Percentiles rank a stretch among this genome's conserved stretches.
These are phyloP conservation scores for Naganishia antarctica DNA, from an alignment of 768 basidiomycete genomes.

Conservation along the genomic window DNA sequence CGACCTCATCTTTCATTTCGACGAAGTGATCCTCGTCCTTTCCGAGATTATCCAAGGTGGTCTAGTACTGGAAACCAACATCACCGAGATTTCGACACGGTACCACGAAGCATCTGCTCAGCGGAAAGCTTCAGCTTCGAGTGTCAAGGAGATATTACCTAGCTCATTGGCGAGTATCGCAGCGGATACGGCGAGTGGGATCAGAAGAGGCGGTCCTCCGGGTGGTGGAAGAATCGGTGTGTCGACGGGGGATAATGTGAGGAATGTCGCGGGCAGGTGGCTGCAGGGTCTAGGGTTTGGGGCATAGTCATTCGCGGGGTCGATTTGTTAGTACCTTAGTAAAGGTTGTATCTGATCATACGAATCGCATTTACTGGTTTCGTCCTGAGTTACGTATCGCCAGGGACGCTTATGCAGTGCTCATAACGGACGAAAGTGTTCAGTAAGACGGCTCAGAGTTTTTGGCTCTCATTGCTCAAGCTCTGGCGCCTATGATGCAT, in stretches of 20 bases:
- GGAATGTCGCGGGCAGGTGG: constrained; percentile 25
- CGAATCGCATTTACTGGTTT: no score
- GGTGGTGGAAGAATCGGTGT: constrained; percentile 23
- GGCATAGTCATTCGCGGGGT: neutral
- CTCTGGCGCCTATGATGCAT: no score
- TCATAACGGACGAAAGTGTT: no score
- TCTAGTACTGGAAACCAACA: constrained; percentile 79
- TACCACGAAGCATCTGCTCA: constrained; percentile 33
- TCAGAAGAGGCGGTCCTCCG: constrained; percentile 2
- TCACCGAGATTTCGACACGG: constrained; percentile 46
- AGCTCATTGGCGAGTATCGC: constrained; percentile 34
- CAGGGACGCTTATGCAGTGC: no score
- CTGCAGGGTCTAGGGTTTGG: constrained; percentile 27
- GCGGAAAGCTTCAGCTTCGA: constrained; percentile 19
- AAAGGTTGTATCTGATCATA: neutral
- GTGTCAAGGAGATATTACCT: constrained; percentile 13
- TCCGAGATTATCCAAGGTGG: constrained; percentile 97
- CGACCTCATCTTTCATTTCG: constrained; percentile 97
- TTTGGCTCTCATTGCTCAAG: no score
- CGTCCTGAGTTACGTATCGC: no score
- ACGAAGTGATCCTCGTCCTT: constrained; percentile 93
- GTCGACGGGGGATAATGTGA: constrained; percentile 23
- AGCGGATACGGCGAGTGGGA: constrained; percentile 18
- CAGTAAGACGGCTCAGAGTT: no score
- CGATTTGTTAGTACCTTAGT: neutral